Percentiles rank a stretch among this genome's conserved stretches.
Conservation (phyloP, 768 basidiomycete species). For the Hericium rajendrae region DNA sequence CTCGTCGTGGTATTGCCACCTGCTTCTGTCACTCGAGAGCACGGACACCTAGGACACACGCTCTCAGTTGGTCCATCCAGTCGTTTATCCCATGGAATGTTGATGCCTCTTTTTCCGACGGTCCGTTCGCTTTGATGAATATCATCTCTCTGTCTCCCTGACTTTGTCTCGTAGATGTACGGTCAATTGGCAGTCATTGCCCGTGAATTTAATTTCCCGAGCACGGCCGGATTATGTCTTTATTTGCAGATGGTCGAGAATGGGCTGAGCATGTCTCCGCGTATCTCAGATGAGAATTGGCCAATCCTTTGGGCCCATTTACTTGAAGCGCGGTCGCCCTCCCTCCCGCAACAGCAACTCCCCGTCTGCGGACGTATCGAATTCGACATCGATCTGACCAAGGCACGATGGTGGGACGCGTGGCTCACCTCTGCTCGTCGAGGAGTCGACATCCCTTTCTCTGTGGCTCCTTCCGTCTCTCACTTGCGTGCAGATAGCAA, state of each 20-base stretch:
- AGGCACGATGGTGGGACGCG: constrained; percentile 69
- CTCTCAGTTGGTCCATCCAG: constrained; percentile 48
- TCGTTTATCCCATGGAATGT: constrained; percentile 55
- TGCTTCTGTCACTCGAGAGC: constrained; percentile 43
- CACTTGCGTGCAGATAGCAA: constrained; percentile 50
- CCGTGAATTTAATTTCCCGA: constrained; percentile 74
- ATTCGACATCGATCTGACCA: constrained; percentile 72
- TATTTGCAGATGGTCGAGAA: constrained; percentile 58
- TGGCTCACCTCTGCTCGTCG: constrained; percentile 49
- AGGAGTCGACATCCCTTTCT: constrained; percentile 30
- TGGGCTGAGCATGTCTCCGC: constrained; percentile 49
- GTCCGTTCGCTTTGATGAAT: constrained; percentile 27
- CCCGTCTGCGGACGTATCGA: constrained; percentile 75
- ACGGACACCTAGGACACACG: constrained; percentile 49
- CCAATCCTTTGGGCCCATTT: constrained; percentile 57
- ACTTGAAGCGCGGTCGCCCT: constrained; percentile 32
- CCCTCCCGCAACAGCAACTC: constrained; percentile 25
- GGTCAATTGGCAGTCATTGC: constrained; percentile 72
- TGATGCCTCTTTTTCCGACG: constrained; percentile 70
- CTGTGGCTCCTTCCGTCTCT: constrained; percentile 33
- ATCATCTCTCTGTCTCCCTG: not conserved
- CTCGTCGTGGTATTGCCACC: constrained; percentile 65
- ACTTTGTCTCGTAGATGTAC: constrained; percentile 43
- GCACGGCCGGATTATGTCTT: constrained; percentile 66
- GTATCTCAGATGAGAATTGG: constrained; percentile 77